A percentile compares a stretch with the other conserved stretches of the same genome.
Conservation (phyloP, 116 monocot genomes). For the Papilionanthe hybrid region DNA sequence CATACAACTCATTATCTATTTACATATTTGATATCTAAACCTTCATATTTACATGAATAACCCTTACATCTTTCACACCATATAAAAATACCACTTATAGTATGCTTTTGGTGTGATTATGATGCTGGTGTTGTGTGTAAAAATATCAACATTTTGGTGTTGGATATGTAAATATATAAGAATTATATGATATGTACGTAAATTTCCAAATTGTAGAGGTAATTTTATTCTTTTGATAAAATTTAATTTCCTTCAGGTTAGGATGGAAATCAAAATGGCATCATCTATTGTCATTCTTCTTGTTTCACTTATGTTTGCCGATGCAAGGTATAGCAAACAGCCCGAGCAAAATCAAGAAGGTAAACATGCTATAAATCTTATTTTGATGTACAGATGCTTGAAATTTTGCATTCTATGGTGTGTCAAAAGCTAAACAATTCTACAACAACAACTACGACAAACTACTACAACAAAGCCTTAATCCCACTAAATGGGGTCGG, state of each 20-base stretch:
- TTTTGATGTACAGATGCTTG: background rate
- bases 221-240: background rate
- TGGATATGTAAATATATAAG: too few species aligned
- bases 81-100: too few species aligned
- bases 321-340: background rate
- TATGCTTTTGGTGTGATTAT: too few species aligned
- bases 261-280: background rate
- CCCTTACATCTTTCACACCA: too few species aligned
- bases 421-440: background rate
- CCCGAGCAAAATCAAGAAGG: background rate
- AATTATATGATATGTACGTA: too few species aligned
- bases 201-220: background rate
- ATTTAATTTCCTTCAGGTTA: background rate
- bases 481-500: too few species aligned
- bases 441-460: too few species aligned
- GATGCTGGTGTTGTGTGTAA: too few species aligned
- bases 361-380: background rate
- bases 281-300: slow-evolving; percentile 3
- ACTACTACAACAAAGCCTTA: too few species aligned
- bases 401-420: background rate
- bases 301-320: background rate
- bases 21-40: too few species aligned
- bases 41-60: background rate
- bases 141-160: too few species aligned
- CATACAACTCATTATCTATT: background rate